Evolutionary conservation across 75 land plant genomes (phyloP).

Genomic region (Pinus tabuliformis): DNA sequence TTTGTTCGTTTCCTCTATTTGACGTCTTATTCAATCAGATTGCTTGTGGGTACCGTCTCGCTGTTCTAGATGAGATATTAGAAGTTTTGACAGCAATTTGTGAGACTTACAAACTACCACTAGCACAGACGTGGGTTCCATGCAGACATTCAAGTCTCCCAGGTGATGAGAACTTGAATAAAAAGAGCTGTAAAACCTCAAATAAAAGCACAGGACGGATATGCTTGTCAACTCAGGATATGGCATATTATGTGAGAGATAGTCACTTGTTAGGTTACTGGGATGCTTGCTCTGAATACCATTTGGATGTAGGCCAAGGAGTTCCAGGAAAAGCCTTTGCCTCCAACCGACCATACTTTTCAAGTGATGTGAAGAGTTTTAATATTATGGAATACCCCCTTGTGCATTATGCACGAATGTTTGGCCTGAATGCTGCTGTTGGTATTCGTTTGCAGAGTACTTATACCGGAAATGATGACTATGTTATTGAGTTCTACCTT

Average conservation of each 20-base stretch:
- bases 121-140: constrained; percentile 58
- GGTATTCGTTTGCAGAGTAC: constrained; percentile 18
- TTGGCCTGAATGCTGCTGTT: constrained; percentile 19
- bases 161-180: background rate
- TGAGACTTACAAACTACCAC: constrained; percentile 39
- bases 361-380: constrained; percentile 11
- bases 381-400: constrained; percentile 24
- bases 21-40: constrained; percentile 2
- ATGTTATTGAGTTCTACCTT: constrained; percentile 22
- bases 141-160: constrained; percentile 22
- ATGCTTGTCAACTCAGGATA: constrained; percentile 16
- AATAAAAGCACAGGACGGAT: constrained; percentile 1
- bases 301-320: constrained; percentile 22
- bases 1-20: background rate
- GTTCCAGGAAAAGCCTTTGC: constrained; percentile 23
- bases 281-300: constrained; percentile 17
- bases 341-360: constrained; percentile 14
- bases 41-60: background rate
- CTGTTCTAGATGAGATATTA: constrained; percentile 36
- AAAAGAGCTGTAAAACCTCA: background rate
- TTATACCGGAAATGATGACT: constrained; percentile 13
- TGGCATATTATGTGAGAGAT: constrained; percentile 16
- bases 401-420: constrained; percentile 29
- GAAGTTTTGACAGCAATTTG: constrained; percentile 42
- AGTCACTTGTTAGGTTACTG: constrained; percentile 7